A percentile compares a stretch with the other conserved stretches of the same genome.
Evolutionary conservation across 768 basidiomycete genomes (phyloP).

Genomic region (Leccinum broughii): DNA sequence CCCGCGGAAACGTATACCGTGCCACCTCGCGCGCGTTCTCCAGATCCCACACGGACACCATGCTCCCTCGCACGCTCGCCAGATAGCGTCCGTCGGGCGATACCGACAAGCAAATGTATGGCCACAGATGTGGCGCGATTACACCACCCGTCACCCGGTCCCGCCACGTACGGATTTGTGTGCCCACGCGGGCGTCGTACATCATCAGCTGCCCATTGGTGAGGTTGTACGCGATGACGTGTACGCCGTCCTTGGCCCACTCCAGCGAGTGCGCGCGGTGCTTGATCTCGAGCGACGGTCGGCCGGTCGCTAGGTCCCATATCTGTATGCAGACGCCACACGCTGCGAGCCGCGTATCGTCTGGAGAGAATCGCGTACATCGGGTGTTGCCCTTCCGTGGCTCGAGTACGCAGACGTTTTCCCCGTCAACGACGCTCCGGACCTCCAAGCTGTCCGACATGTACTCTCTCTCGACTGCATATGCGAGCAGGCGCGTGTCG

Average conservation of each 20-base stretch:
- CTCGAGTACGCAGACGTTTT: slow-evolving; percentile 18
- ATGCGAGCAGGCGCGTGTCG: slow-evolving; percentile 20
- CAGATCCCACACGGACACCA: slow-evolving; percentile 20
- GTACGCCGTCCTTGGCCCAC: slow-evolving; percentile 23
- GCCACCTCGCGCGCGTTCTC: slow-evolving; percentile 15
- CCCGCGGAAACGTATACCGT: slow-evolving; percentile 23
- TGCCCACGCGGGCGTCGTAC: slow-evolving; percentile 21
- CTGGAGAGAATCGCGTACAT: slow-evolving; percentile 28
- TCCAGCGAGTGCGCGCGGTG: slow-evolving; percentile 26
- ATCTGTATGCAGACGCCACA: slow-evolving; percentile 27
- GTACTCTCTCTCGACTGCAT: slow-evolving; percentile 26
- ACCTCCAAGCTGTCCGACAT: slow-evolving; percentile 27
- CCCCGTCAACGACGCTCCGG: slow-evolving; percentile 14
- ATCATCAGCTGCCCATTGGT: slow-evolving; percentile 26
- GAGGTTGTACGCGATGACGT: slow-evolving; percentile 25
- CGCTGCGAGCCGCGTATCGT: slow-evolving; percentile 24
- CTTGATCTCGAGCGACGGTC: slow-evolving; percentile 26
- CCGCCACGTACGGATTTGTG: slow-evolving; percentile 24
- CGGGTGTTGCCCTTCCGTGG: slow-evolving; percentile 25
- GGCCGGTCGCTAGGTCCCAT: slow-evolving; percentile 21
- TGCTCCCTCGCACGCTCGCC: slow-evolving; percentile 23
- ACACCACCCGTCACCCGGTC: slow-evolving; percentile 4
- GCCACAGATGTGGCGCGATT: slow-evolving; percentile 18
- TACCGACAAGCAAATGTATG: slow-evolving; percentile 26
- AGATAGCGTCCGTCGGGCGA: slow-evolving; percentile 19